Percentiles rank a stretch among this genome's conserved stretches.
These are phyloP conservation scores for Lodderomyces orthopsilosis DNA, from an alignment of 1,139 yeast species.

Conservation along the genomic window DNA sequence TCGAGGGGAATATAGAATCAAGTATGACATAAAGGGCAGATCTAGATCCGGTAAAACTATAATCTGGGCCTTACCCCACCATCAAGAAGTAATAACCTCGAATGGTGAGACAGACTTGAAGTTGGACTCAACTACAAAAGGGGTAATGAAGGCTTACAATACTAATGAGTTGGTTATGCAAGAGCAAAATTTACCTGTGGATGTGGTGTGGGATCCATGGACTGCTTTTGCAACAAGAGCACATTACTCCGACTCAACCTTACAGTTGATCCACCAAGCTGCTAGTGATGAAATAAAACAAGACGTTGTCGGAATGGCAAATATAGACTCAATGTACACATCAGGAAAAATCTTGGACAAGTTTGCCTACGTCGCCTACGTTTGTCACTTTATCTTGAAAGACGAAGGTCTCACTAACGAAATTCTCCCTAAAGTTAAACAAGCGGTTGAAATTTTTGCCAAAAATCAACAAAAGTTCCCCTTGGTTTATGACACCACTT, in stretches of 20 bases:
- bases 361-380: conserved; percentile 69
- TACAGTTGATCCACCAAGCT: conserved; percentile 40
- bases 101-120: conserved; percentile 24
- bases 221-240: conserved; percentile 36
- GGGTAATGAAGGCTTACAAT: conserved; percentile 58
- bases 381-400: conserved; percentile 52
- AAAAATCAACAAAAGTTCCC: conserved; percentile 59
- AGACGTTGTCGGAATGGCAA: conserved; percentile 57
- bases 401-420: conserved; percentile 45
- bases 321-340: conserved; percentile 71
- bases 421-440: conserved; percentile 50
- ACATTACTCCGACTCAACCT: conserved; percentile 38
- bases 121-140: conserved; percentile 68
- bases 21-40: conserved; percentile 27
- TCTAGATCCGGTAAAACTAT: conserved; percentile 32
- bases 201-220: conserved; percentile 60
- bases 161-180: conserved; percentile 52
- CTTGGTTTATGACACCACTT: conserved; percentile 59
- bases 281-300: conserved; percentile 52
- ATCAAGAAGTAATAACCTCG: conserved; percentile 43
- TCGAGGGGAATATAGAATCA: conserved; percentile 29
- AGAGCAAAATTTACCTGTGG: conserved; percentile 42
- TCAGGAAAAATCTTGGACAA: conserved; percentile 74
- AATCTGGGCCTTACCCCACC: conserved; percentile 68
- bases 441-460: conserved; percentile 60